Evolutionary conservation across 2,329 filamentous ascomycete species (phyloP).

Genomic region (Diplodia scrobiculata): DNA sequence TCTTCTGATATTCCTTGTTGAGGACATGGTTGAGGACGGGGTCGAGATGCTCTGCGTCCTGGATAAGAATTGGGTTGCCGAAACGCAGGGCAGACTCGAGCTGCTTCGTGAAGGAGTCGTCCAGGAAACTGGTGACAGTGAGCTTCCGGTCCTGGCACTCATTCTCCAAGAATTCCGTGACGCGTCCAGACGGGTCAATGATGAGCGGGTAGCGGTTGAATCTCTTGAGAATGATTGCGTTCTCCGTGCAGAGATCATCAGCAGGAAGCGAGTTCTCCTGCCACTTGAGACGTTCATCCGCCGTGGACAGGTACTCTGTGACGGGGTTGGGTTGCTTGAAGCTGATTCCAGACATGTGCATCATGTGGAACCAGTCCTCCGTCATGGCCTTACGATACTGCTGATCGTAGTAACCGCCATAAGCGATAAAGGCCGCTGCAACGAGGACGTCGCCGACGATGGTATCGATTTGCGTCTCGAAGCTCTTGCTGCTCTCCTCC

Average conservation of each 20-base stretch:
- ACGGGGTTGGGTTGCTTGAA: constrained; percentile 94
- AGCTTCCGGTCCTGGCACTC: constrained; percentile 91
- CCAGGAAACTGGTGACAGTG: constrained; percentile 96
- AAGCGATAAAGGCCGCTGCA: constrained; percentile 95
- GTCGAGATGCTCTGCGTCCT: constrained; percentile 95
- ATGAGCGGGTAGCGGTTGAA: constrained; percentile 99
- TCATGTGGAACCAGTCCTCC: constrained; percentile 94
- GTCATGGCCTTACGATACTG: constrained; percentile 97
- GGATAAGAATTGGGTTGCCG: constrained; percentile 96
- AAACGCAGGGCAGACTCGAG: constrained; percentile 95
- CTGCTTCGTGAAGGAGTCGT: constrained; percentile 97
- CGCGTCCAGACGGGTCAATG: constrained; percentile 93
- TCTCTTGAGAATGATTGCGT: constrained; percentile 93
- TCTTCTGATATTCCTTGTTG: constrained; percentile 99
- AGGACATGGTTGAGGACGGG: constrained; percentile 97
- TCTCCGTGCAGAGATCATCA: constrained; percentile 97
- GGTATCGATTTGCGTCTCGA: constrained; percentile 96
- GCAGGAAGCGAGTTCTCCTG: constrained; percentile 91
- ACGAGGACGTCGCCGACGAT: constrained; percentile 94
- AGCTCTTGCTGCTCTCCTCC: constrained; percentile 97
- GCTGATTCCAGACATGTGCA: constrained; percentile 86
- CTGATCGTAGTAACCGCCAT: constrained; percentile 95
- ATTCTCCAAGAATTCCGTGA: constrained; percentile 91
- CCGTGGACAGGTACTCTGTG: constrained; percentile 93
- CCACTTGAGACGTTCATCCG: constrained; percentile 92